A percentile compares a stretch with the other conserved stretches of the same genome.
phyloP scores from a whole-genome alignment of 495 filamentous ascomycete species.

The Oidiodendron maius region DNA sequence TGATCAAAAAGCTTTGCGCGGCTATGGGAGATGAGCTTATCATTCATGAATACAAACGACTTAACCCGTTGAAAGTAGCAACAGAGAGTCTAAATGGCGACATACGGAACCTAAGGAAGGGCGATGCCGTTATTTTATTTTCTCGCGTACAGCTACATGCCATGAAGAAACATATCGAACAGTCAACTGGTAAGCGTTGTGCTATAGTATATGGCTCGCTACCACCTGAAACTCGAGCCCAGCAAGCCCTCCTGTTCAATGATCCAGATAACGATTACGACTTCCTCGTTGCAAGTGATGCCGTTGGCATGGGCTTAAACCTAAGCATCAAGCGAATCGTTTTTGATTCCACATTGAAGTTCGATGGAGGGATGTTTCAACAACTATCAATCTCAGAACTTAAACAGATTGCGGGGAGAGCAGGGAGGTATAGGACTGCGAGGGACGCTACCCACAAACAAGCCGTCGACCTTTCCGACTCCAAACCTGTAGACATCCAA shows the following conservation, averaged over 20 bases:
- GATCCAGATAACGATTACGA: conserved; percentile 93
- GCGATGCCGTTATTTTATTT: conserved; percentile 86
- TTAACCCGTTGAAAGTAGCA: conserved; percentile 70
- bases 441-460: conserved; percentile 34
- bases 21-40: conserved; percentile 76
- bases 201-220: conserved; percentile 91
- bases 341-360: conserved; percentile 73
- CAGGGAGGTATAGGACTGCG: conserved; percentile 80
- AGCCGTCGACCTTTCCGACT: conserved; percentile 8
- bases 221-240: conserved; percentile 85
- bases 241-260: conserved; percentile 90
- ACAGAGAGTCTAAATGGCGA: conserved; percentile 52
- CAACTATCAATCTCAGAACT: conserved; percentile 66
- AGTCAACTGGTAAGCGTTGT: conserved; percentile 65
- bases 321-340: conserved; percentile 87
- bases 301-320: conserved; percentile 97
- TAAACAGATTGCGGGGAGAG: conserved; percentile 92
- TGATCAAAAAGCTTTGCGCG: conserved; percentile 75
- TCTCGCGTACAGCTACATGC: conserved; percentile 75
- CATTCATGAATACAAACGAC: conserved; percentile 73
- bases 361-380: conserved; percentile 41
- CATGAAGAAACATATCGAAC: conserved; percentile 73
- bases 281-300: conserved; percentile 88
- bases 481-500: background rate
- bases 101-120: conserved; percentile 66